Evolutionary conservation across 2,329 filamentous ascomycete species (phyloP).

Genomic region (Lachnellula suecica): DNA sequence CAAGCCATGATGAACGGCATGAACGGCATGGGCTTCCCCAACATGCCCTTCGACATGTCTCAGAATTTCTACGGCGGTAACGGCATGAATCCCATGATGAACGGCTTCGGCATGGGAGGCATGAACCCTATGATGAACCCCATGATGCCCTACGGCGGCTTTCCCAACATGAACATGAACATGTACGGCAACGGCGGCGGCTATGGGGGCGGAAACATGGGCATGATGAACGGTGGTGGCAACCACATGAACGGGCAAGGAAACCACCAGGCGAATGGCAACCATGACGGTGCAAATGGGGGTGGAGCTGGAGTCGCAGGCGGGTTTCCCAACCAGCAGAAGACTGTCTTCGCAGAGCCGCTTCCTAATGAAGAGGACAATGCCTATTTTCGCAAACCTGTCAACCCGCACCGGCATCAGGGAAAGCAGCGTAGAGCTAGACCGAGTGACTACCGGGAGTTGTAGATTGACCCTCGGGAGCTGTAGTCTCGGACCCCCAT

Average conservation of each 20-base stretch:
- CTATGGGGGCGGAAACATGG: slow-evolving; percentile 18
- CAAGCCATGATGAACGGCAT: slow-evolving; percentile 47
- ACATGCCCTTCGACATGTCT: slow-evolving; percentile 30
- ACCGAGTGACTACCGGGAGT: slow-evolving; percentile 87
- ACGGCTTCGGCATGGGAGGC: slow-evolving; percentile 31
- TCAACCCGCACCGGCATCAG: slow-evolving; percentile 90
- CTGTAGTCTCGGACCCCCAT: neutral
- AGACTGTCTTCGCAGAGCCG: slow-evolving; percentile 44
- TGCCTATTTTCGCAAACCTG: slow-evolving; percentile 92
- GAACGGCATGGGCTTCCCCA: slow-evolving; percentile 38
- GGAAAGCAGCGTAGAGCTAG: slow-evolving; percentile 76
- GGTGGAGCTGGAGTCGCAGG: slow-evolving; percentile 29
- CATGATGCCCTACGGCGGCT: slow-evolving; percentile 32
- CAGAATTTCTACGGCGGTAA: slow-evolving; percentile 25
- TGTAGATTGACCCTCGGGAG: slow-evolving; percentile 51
- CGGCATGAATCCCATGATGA: slow-evolving; percentile 19
- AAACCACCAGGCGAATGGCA: slow-evolving; percentile 4
- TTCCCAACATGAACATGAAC: slow-evolving; percentile 38
- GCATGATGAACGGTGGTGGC: slow-evolving; percentile 30
- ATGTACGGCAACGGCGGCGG: slow-evolving; percentile 31
- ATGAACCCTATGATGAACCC: slow-evolving; percentile 42
- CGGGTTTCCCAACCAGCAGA: slow-evolving; percentile 57
- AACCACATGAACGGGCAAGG: slow-evolving; percentile 30
- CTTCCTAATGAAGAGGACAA: slow-evolving; percentile 73
- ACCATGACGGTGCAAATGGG: slow-evolving; percentile 34